Evolutionary conservation across 495 filamentous ascomycete genomes (phyloP), one percentile per base, ranked within the genome.

Genomic region (Penicillium waksmanii): DNA sequence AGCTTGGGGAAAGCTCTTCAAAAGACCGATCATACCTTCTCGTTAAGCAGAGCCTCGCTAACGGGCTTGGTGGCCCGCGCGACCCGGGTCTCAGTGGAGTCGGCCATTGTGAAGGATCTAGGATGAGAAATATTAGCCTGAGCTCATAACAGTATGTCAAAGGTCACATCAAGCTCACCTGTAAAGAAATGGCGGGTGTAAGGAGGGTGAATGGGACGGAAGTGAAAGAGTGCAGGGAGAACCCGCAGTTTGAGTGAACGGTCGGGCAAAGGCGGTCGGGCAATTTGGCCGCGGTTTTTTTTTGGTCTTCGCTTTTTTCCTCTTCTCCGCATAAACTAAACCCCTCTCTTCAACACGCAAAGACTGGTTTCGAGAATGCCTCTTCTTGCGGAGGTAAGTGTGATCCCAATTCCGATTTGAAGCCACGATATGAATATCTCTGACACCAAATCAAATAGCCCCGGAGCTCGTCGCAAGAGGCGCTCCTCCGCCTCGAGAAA

Each of bases 31-130:
- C 60, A 62, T 87, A 96, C 93, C 90, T 97, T 97, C 75, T 97
- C 93, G 77, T 96, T 97, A 61, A 97, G 82, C 68, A 97, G 82
- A 66, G 92, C 90, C 80, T 97, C 93, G 80, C 91, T 95, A 80
- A 96, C 89, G 58, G 92, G 92, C 73, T 90, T 88, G 71, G 73
- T 84, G 46, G 83, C 77, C 64, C 82, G 81, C 58, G 79, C 66
- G 70, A 77, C 62, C 71, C 73, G 74, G 70, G 82, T 69, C 66
- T 80, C 71, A 61, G 73, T 77, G 56, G 75, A 77, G 70, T 85
- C 83, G 69, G 83, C 79, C 84, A 87, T 87, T 77, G 76, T 64
- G 72, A 70, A 60, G 49, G 44, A 67, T 70, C 73, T 77, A 55
- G 34, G 35, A 53, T 17, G 3, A 31, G 57, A 13, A 21, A 18